Conservation (phyloP, 768 basidiomycete genomes). For the Strobilomyces echinocephalus region DNA sequence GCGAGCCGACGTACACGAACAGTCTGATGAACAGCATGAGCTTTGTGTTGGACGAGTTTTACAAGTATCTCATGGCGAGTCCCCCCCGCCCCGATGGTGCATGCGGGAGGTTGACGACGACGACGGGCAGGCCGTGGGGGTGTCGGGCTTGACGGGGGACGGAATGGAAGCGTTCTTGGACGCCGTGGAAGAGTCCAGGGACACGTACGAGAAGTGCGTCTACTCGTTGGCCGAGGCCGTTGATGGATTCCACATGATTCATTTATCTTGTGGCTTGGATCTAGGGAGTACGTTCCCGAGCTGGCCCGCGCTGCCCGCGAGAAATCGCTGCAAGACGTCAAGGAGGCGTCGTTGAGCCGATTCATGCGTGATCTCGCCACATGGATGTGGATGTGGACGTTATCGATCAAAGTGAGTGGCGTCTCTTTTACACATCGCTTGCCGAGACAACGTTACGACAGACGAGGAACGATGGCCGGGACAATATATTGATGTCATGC, state of each 20-base stretch:
- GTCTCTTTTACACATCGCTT: background rate
- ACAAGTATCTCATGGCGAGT: slow-evolving; percentile 86
- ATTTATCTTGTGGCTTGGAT: background rate
- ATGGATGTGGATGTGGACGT: slow-evolving; percentile 47
- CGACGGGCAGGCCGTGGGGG: slow-evolving; percentile 75
- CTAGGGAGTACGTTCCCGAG: slow-evolving; percentile 89
- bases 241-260: slow-evolving; percentile 3
- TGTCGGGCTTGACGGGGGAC: slow-evolving; percentile 93
- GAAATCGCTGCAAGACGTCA: slow-evolving; percentile 56
- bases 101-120: background rate
- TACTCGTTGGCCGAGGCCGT: too few species aligned
- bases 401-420: slow-evolving; percentile 64
- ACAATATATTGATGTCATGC: slow-evolving; percentile 72
- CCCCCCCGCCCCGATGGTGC: background rate
- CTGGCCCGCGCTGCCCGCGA: slow-evolving; percentile 64
- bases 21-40: slow-evolving; percentile 99
- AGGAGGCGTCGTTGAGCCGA: slow-evolving; percentile 72
- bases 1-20: slow-evolving; percentile 96
- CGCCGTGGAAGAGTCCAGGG: slow-evolving; percentile 81
- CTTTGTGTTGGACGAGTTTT: slow-evolving; percentile 95
- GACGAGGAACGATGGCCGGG: slow-evolving; percentile 69
- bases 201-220: slow-evolving; percentile 83
- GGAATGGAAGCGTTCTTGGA: slow-evolving; percentile 90
- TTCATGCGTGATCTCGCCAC: slow-evolving; percentile 70
- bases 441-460: slow-evolving; percentile 26